phyloP scores from a whole-genome alignment of 192 early-diverging fungal genomes.

The Linnemannia schmuckeri region DNA sequence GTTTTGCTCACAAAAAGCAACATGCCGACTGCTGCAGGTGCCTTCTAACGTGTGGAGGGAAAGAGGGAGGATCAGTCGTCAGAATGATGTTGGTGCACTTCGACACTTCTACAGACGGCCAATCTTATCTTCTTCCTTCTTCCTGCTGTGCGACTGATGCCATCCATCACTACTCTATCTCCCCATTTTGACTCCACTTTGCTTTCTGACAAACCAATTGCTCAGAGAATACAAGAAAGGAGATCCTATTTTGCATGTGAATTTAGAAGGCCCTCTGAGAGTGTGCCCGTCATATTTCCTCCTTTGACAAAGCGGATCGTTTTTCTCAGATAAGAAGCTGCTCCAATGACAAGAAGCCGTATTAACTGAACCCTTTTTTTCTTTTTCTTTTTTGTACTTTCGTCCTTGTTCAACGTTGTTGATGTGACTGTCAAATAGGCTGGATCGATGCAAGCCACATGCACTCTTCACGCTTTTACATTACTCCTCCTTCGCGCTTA shows the following conservation, averaged over 20 bases:
- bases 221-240: not conserved
- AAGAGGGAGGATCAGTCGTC: too few relatives aligned
- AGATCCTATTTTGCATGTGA: not conserved
- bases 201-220: not conserved
- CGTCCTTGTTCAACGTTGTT: not conserved
- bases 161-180: not conserved
- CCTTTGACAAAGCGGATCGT: not conserved
- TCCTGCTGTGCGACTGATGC: not conserved
- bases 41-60: not conserved
- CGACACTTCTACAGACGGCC: not conserved
- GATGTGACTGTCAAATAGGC: not conserved
- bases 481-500: not conserved
- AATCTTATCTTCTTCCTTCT: not conserved
- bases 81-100: not conserved
- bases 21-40: not conserved
- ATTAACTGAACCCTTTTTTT: not conserved
- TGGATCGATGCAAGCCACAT: constrained; percentile 5
- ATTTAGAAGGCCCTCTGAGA: not conserved
- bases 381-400: too few relatives aligned
- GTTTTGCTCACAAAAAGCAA: not conserved
- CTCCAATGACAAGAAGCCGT: not conserved
- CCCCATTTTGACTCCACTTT: not conserved
- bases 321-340: not conserved
- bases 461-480: not conserved
- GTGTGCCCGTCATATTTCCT: not conserved